Evolutionary conservation across 768 basidiomycete species (phyloP), one percentile per base, ranked within the genome.

Genomic region (Tylopilus felleus): DNA sequence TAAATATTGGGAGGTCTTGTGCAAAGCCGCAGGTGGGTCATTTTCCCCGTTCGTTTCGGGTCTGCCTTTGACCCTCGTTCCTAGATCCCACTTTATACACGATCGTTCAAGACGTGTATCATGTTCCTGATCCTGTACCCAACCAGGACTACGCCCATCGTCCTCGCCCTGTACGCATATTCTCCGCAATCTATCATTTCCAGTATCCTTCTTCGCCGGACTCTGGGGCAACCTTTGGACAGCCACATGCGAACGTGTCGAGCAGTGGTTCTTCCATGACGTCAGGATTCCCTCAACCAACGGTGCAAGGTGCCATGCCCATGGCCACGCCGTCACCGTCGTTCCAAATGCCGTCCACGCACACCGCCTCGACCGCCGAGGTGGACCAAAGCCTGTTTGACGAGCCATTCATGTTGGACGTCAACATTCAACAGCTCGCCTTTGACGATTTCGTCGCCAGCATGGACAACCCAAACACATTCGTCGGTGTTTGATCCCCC

Each of bases 61-160:
- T 43, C 10, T 10, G 19, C 2, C 14, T 16, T 28, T 31, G 22
- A 40, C 41, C n/a, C 21, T 42, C 22, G 36, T n/a, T 44, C 27
- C 10, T 56, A 89, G 88, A 90, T 68, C 84, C 85, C 21, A 81
- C 84, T 5, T 69, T 77, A 51, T 89, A 80, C 67, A 81, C 78
- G 3, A 86, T 90, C 62, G 70, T 81, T 40, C 88, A 90, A 64
- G 80, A 85, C 47, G 82, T 90, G 43, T 62, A 68, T 49, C 66
- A 65, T 43, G 60, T 73, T 25, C 60, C 61, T 17, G 65, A 71
- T 28, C 36, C 48, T 22, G 59, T 60, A 25, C 61, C 73, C 25
- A 64, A 60, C 13, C 55, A 55, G 41, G 49, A 47, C 35, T 49
- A 50, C 16, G 47, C 60, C 6, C 56, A 50, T n/a, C 67, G 70